Evolutionary conservation across 2,329 filamentous ascomycete species (phyloP).

Genomic region (Aureobasidium sp.): DNA sequence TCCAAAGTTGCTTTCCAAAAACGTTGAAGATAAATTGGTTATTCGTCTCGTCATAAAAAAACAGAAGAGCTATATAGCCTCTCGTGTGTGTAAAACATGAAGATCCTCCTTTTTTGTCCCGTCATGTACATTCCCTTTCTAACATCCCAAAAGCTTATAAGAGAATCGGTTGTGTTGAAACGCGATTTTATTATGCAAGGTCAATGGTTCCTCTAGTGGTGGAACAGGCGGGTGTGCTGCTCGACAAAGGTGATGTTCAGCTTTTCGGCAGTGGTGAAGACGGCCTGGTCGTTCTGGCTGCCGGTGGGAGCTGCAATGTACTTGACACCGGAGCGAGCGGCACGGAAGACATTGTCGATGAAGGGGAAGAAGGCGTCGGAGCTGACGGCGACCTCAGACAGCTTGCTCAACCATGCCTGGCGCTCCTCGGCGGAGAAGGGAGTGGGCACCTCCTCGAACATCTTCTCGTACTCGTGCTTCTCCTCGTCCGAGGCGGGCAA

Average conservation of each 20-base stretch:
- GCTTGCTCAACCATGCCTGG: constrained; percentile 73
- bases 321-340: constrained; percentile 79
- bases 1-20: background rate
- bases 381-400: constrained; percentile 75
- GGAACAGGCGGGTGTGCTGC: constrained; percentile 89
- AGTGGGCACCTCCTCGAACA: constrained; percentile 82
- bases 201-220: constrained; percentile 52
- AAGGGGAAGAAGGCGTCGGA: constrained; percentile 99
- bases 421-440: constrained; percentile 80
- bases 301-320: constrained; percentile 92
- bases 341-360: constrained; percentile 93
- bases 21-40: background rate
- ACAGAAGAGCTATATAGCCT: background rate
- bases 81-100: background rate
- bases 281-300: constrained; percentile 74
- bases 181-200: background rate
- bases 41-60: constrained; percentile 9
- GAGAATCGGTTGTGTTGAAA: background rate
- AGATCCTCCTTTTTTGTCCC: background rate
- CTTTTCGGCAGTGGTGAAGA: constrained; percentile 85
- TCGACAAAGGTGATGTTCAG: constrained; percentile 90
- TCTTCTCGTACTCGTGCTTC: constrained; percentile 74
- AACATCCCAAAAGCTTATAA: background rate
- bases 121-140: background rate
- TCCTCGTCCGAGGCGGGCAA: constrained; percentile 77